These are phyloP conservation scores for Tillandsia leiboldiana DNA, from an alignment of 176 grass and related monocot genomes.

Conservation along the genomic window DNA sequence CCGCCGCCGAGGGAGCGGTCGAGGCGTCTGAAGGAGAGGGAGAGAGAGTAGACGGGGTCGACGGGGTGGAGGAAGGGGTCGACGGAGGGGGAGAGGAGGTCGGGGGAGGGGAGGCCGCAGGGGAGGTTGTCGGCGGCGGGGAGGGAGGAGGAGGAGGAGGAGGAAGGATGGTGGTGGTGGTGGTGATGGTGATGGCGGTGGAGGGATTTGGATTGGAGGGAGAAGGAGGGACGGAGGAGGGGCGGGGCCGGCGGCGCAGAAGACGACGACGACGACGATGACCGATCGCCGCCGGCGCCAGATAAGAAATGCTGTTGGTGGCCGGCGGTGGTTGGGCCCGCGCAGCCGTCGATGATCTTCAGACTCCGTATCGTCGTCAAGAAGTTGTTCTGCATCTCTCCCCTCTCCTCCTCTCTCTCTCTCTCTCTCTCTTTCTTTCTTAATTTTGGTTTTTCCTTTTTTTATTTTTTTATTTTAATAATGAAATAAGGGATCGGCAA, in stretches of 20 bases:
- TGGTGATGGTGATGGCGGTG: slow-evolving; percentile 29
- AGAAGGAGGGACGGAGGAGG: slow-evolving; percentile 36
- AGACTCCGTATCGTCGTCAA: slow-evolving; percentile 82
- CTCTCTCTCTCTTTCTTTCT: background rate
- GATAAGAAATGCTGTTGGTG: slow-evolving; percentile 14
- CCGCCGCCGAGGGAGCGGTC: slow-evolving; percentile 13
- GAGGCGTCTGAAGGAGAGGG: slow-evolving; percentile 44
- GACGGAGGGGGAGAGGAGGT: slow-evolving; percentile 55
- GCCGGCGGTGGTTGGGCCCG: slow-evolving; percentile 55
- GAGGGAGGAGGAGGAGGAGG: slow-evolving; percentile 22
- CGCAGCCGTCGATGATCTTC: slow-evolving; percentile 88
- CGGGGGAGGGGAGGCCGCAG: slow-evolving; percentile 54
- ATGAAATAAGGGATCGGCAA: no score
- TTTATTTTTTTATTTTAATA: no score
- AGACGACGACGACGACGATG: slow-evolving; percentile 23
- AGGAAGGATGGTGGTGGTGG: slow-evolving; percentile 38
- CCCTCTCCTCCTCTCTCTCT: background rate
- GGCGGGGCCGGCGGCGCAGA: slow-evolving; percentile 27
- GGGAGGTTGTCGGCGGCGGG: slow-evolving; percentile 24
- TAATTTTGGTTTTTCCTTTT: background rate
- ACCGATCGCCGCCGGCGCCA: slow-evolving; percentile 45
- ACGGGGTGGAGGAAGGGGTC: slow-evolving; percentile 64
- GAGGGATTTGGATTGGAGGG: slow-evolving; percentile 43
- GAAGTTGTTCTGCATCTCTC: slow-evolving; percentile 83
- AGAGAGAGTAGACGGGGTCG: slow-evolving; percentile 55